Evolutionary conservation across 192 early-diverging fungal species (phyloP).

Genomic region (Coemansia sp.): DNA sequence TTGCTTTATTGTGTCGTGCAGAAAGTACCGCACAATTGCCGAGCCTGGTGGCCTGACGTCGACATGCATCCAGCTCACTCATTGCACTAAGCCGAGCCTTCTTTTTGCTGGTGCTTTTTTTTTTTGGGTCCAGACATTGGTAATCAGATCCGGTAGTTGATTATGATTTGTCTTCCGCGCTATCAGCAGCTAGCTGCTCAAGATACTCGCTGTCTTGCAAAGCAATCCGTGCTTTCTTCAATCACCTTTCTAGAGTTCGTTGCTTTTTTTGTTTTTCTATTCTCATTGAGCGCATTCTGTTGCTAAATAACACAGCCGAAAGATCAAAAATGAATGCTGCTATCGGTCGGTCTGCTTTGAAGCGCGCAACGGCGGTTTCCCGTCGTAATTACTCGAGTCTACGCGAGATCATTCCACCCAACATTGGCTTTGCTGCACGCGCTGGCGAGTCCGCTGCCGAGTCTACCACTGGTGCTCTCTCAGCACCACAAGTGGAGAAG

Average conservation of each 20-base stretch:
- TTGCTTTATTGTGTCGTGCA: too few relatives aligned
- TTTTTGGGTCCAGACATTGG: too few relatives aligned
- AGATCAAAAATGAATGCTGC: slow-evolving; percentile 35
- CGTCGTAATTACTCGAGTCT: slow-evolving; percentile 52
- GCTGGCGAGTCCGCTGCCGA: slow-evolving; percentile 44
- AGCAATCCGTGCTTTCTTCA: not conserved
- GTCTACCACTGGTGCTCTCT: slow-evolving; percentile 47
- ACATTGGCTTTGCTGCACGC: slow-evolving; percentile 66
- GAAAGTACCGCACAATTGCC: too few relatives aligned
- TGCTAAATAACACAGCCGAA: not conserved
- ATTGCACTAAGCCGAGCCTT: too few relatives aligned
- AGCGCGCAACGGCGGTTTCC: slow-evolving; percentile 23
- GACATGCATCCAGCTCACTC: too few relatives aligned
- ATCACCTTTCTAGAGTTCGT: not conserved
- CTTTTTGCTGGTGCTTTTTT: too few relatives aligned
- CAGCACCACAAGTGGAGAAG: slow-evolving; percentile 61
- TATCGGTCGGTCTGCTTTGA: slow-evolving; percentile 38
- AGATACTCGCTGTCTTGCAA: too few relatives aligned
- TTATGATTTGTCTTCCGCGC: too few relatives aligned
- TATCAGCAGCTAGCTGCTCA: too few relatives aligned
- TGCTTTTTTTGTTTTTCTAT: slow-evolving; percentile 1
- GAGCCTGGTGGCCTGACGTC: too few relatives aligned
- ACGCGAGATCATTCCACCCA: slow-evolving; percentile 67
- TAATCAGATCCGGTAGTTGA: too few relatives aligned
- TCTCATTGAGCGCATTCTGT: not conserved